Evolutionary conservation across 768 basidiomycete genomes (phyloP), one percentile per base, ranked within the genome.

Genomic region (Mycena filopes): DNA sequence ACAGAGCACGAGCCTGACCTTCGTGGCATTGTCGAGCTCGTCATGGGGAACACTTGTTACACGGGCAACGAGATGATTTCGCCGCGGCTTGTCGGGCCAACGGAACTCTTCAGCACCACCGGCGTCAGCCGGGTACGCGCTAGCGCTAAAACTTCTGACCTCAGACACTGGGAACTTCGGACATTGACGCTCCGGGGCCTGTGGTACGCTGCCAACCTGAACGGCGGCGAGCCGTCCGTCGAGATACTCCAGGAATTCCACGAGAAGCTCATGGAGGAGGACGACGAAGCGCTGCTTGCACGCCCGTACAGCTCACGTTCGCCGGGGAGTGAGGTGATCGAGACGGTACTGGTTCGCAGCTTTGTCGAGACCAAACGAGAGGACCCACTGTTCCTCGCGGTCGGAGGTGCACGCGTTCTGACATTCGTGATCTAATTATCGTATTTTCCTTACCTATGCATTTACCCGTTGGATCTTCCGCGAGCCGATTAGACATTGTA

Each of bases 401-500:
- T 65, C 33, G 63, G 63, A 9, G 63, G 63, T 18, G 48, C 63
- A 2, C 62, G 54, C 9, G 55, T 63, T 26, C 29, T 63, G 29
- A 25, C 43, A 25, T 33, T 12, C 12, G 31, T 33, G 31, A n/a
- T n/a, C n/a, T n/a, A n/a, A n/a, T n/a, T n/a, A n/a, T n/a, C n/a
- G n/a, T n/a, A n/a, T n/a, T n/a, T n/a, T n/a, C n/a, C n/a, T n/a
- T n/a, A n/a, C n/a, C n/a, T n/a, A n/a, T n/a, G n/a, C n/a, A n/a
- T n/a, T n/a, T n/a, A n/a, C n/a, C n/a, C n/a, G n/a, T n/a, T n/a
- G n/a, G n/a, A n/a, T n/a, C n/a, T n/a, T n/a, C n/a, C n/a, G n/a
- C n/a, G n/a, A n/a, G n/a, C n/a, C n/a, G n/a, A n/a, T n/a, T n/a
- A n/a, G n/a, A n/a, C n/a, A n/a, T n/a, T n/a, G n/a, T n/a, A n/a